Conservation (phyloP, 225 moss, liverwort and hornwort species). For the Pseudisothecium myosuroides region DNA sequence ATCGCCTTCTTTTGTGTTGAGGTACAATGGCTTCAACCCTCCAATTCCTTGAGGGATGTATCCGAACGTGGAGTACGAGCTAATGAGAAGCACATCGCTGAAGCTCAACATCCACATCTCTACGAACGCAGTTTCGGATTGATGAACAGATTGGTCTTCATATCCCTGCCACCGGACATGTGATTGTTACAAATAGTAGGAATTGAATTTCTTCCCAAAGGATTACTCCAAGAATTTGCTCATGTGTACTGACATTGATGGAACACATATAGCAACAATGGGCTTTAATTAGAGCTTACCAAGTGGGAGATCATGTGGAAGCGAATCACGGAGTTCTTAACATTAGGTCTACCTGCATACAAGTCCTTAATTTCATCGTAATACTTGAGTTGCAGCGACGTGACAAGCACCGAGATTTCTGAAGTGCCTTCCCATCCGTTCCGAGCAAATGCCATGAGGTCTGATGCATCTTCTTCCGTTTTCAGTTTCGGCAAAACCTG, state of each 20-base stretch:
- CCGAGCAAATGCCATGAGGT: conserved; percentile 2
- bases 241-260: background rate
- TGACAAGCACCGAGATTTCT: conserved; percentile 31
- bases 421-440: conserved; percentile 11
- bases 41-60: conserved; percentile 54
- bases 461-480: conserved; percentile 4
- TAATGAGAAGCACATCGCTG: conserved; percentile 42
- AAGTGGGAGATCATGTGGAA: conserved; percentile 58
- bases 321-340: conserved; percentile 32
- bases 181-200: background rate
- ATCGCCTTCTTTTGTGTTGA: background rate
- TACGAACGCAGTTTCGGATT: conserved; percentile 34
- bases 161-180: background rate
- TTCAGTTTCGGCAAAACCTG: conserved; percentile 32
- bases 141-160: conserved; percentile 23
- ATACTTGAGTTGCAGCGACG: conserved; percentile 48
- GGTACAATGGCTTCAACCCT: background rate
- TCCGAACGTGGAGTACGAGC: conserved; percentile 60
- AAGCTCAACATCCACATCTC: conserved; percentile 81
- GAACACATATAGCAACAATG: background rate
- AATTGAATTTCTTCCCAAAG: background rate
- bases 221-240: too few species aligned
- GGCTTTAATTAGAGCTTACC: background rate
- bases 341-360: conserved; percentile 29
- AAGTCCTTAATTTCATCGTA: conserved; percentile 50